A percentile compares a stretch with the other conserved stretches of the same genome.
Conservation (phyloP, 78 protist genomes). For the Dictyostelium intermedium region DNA sequence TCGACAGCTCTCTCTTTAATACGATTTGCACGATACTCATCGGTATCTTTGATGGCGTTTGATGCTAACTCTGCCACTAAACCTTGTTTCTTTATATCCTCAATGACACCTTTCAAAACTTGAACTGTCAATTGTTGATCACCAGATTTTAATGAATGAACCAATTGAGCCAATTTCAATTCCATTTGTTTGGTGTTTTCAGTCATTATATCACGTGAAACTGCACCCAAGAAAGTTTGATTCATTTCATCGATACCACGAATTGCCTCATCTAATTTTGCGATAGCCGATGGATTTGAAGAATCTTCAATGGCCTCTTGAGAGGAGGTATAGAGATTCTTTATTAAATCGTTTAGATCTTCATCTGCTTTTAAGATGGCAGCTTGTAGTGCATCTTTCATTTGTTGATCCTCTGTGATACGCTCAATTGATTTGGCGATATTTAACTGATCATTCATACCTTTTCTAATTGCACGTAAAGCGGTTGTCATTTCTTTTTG, state of each 20-base stretch:
- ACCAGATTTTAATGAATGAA: constrained; percentile 22
- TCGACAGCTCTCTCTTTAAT: constrained; percentile 41
- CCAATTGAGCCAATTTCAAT: constrained; percentile 30
- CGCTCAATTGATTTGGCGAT: constrained; percentile 33
- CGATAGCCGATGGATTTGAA: constrained; percentile 17
- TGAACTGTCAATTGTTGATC: constrained; percentile 33
- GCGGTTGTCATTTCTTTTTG: constrained; percentile 37
- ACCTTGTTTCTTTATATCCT: constrained; percentile 50
- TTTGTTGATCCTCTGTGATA: constrained; percentile 25
- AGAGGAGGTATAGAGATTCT: constrained; percentile 18
- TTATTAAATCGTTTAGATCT: background rate
- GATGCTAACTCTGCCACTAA: constrained; percentile 21
- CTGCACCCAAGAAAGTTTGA: constrained; percentile 34
- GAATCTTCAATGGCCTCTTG: constrained; percentile 20
- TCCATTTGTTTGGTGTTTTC: constrained; percentile 44
- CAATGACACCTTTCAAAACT: constrained; percentile 37
- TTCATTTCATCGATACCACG: constrained; percentile 20
- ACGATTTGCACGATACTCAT: constrained; percentile 27
- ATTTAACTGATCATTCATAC: constrained; percentile 36
- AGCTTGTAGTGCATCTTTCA: constrained; percentile 40
- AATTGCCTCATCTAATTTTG: constrained; percentile 30
- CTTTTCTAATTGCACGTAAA: constrained; percentile 29
- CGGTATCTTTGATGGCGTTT: background rate
- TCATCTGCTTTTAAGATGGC: constrained; percentile 63
- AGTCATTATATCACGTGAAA: constrained; percentile 18